Conservation (phyloP, 305 asterid genomes). For the Euphrasia arctica region DNA sequence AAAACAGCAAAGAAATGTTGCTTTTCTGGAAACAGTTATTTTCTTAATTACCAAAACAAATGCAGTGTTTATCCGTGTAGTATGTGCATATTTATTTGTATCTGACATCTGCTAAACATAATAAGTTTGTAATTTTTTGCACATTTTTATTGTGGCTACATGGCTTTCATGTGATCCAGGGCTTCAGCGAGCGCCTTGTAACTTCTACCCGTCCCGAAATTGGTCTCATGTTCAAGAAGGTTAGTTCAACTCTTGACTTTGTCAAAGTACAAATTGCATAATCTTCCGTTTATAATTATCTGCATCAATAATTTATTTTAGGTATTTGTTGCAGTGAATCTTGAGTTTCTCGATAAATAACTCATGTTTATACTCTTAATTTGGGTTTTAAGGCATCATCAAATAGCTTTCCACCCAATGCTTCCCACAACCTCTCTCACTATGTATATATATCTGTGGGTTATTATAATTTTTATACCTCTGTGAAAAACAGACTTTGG, state of each 20-base stretch:
- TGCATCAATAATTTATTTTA: neutral
- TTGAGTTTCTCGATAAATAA: constrained; percentile 20
- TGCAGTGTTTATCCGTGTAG: constrained; percentile 15
- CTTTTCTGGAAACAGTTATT: neutral
- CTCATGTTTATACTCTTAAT: constrained; percentile 1
- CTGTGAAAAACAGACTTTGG: neutral
- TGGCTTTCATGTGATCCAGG: constrained; percentile 47
- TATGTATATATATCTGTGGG: neutral
- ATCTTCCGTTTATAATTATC: neutral
- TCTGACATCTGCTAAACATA: neutral
- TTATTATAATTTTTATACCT: neutral
- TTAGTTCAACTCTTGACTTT: constrained; percentile 27
- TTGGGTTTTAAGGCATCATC: neutral
- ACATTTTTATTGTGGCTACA: constrained; percentile 19
- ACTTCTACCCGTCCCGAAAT: constrained; percentile 87
- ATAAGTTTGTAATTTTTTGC: constrained; percentile 8
- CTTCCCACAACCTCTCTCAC: neutral
- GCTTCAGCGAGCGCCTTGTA: constrained; percentile 87
- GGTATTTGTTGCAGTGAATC: constrained; percentile 2
- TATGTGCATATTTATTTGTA: constrained; percentile 4
- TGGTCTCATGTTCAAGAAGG: constrained; percentile 93
- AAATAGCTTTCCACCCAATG: neutral
- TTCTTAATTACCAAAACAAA: neutral
- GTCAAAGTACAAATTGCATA: constrained; percentile 11
- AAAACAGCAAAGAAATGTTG: constrained; percentile 10